Percentiles rank a stretch among this genome's conserved stretches.
Conservation (phyloP, 768 basidiomycete genomes). For the Cyclocybe aegerita region DNA sequence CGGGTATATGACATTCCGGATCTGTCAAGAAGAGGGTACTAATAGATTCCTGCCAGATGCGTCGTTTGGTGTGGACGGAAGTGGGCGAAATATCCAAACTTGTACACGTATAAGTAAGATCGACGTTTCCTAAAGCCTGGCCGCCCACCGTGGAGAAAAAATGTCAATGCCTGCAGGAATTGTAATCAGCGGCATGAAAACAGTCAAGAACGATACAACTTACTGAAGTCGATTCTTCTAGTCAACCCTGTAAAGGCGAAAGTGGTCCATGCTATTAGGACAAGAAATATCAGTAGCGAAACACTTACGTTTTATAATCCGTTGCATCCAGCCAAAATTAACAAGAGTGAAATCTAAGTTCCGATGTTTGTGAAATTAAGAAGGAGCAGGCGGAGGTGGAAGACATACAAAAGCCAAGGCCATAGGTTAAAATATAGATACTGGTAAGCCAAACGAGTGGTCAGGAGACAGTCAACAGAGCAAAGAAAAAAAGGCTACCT, state of each 20-base stretch:
- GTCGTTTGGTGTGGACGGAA: constrained; percentile 61
- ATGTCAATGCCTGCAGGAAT: constrained; percentile 63
- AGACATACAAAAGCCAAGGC: constrained; percentile 58
- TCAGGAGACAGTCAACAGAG: not conserved
- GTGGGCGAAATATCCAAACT: constrained; percentile 59
- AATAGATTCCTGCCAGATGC: constrained; percentile 81
- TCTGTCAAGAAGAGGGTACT: constrained; percentile 64
- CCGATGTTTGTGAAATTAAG: constrained; percentile 7
- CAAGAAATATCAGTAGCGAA: not conserved
- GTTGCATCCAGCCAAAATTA: constrained; percentile 48
- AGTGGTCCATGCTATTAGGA: not conserved
- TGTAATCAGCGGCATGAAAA: not conserved
- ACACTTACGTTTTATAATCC: constrained; percentile 59
- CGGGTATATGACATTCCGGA: constrained; percentile 57
- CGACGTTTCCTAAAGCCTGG: not conserved
- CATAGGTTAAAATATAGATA: constrained; percentile 60
- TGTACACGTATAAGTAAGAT: not conserved
- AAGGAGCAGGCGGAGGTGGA: not conserved
- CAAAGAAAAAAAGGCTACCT: constrained; percentile 33
- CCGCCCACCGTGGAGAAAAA: constrained; percentile 67
- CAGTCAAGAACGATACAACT: constrained; percentile 21
- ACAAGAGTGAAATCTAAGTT: constrained; percentile 63
- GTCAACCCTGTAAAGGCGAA: constrained; percentile 42
- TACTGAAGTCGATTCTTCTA: constrained; percentile 75
- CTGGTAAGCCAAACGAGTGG: constrained; percentile 17